Evolutionary conservation across 78 protist species (phyloP).

Genomic region (Creolimax fragrantissima): DNA sequence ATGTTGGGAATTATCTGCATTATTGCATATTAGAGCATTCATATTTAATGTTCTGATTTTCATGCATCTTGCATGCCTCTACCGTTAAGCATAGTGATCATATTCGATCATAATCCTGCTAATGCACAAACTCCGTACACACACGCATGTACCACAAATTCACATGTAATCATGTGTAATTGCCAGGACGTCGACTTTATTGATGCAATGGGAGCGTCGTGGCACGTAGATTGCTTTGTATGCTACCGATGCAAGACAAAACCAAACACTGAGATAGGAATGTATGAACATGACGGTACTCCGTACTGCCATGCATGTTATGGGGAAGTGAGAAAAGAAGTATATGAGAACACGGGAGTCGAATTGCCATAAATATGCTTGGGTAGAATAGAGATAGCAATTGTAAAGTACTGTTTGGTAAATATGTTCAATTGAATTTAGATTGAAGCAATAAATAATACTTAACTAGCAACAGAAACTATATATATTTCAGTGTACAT

Average conservation of each 20-base stretch:
- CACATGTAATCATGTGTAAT: no score
- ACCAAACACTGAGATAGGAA: background rate
- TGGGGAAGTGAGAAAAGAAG: background rate
- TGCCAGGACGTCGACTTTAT: background rate
- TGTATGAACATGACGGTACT: background rate
- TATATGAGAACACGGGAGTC: background rate
- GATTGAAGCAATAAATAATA: background rate
- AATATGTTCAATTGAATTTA: background rate
- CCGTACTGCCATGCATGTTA: background rate
- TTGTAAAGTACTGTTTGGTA: background rate
- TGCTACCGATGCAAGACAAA: background rate
- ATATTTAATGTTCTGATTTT: no score
- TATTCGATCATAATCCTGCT: no score
- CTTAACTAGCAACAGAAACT: background rate
- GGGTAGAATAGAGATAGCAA: background rate
- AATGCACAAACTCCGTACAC: no score
- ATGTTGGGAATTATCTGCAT: background rate
- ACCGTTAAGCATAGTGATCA: no score
- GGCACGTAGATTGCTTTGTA: background rate
- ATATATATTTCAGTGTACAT: background rate
- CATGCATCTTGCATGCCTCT: no score
- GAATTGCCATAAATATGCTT: background rate
- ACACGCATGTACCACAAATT: no score
- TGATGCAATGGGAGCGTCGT: background rate
- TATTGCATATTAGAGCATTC: background rate